Conservation (phyloP, 1,284 basidiomycete genomes). For the Phylloporus gajari region DNA sequence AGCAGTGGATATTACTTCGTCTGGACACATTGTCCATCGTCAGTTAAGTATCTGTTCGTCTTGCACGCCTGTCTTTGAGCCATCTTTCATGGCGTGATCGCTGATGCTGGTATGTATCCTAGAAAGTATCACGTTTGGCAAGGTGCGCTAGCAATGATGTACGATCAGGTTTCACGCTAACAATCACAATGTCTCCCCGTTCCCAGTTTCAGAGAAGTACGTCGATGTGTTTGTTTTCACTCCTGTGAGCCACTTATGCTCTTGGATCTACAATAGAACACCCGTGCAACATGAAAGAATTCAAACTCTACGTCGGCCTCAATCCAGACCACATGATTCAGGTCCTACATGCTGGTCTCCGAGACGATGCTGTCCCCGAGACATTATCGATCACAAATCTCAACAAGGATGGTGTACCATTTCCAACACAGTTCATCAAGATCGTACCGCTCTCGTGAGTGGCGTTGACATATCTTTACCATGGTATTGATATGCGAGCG, state of each 20-base stretch:
- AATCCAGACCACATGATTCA: constrained; percentile 72
- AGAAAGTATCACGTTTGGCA: constrained; percentile 83
- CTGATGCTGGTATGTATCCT: neutral
- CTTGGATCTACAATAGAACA: constrained; percentile 58
- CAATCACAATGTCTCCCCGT: neutral
- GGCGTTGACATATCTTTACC: constrained; percentile 1
- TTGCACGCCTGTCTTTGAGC: neutral
- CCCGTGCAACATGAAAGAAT: constrained; percentile 85
- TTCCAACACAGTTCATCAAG: constrained; percentile 76
- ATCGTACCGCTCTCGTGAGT: constrained; percentile 78
- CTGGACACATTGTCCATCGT: constrained; percentile 67
- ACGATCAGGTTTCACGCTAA: constrained; percentile 12
- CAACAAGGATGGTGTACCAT: constrained; percentile 63
- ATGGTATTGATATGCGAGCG: constrained; percentile 2
- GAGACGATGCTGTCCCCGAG: constrained; percentile 72
- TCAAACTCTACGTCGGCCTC: constrained; percentile 74
- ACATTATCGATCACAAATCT: constrained; percentile 67
- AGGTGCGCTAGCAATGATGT: constrained; percentile 59
- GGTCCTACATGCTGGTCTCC: constrained; percentile 68
- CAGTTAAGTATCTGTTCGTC: constrained; percentile 61
- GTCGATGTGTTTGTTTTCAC: constrained; percentile 27
- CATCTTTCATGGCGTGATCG: neutral
- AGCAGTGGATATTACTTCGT: constrained; percentile 77
- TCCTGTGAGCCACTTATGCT: neutral
- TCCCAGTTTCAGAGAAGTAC: constrained; percentile 66